Evolutionary conservation across 192 early-diverging fungal species (phyloP), one percentile per base, ranked within the genome.

Genomic region (Dispira simplex): DNA sequence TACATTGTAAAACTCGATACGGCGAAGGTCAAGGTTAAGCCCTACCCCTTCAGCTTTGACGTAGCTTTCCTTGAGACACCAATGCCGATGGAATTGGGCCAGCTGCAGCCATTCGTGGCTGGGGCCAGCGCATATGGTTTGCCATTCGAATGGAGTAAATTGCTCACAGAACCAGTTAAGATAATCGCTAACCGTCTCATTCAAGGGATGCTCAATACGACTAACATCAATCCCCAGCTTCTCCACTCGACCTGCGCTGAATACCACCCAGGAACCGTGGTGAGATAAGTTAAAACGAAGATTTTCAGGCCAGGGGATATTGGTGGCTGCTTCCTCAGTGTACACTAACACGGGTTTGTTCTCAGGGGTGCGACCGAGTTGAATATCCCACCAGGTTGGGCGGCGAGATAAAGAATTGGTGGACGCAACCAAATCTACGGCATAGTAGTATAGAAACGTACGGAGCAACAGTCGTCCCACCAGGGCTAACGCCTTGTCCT

Each of bases 61-160:
- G 44, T 68, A 75, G 55, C 70, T 71, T 63, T 75, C 73, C 58
- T 75, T 75, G 18, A 75, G 58, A 32, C 56, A 63, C 73, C 73
- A 75, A 48, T 68, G 70, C 16, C 73, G 57, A 11, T 55, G 47
- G 44, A 72, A 62, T 43, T 27, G 59, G 12, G 49, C 39, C 63
- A 20, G n/a, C 21, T 16, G 65, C 46, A 49, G 48, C 48, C 2
- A 49, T 9, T 49, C 21, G 9, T 16, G 48, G 48, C 16, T 21
- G 9, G 48, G 48, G 16, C 4, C 3, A 51, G 25, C 46, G 11
- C 11, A 58, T 16, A 32, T 66, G 45, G n/a, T 47, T 25, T 16
- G 60, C 64, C 25, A 68, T 53, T 44, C 53, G 52, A 13, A 64
- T 32, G 58, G 58, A 3, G 58, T 60, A 60, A 60, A 60, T 44